Evolutionary conservation across 331 rosid genomes (phyloP).

Genomic region (Rhamnella rubrinervis): DNA sequence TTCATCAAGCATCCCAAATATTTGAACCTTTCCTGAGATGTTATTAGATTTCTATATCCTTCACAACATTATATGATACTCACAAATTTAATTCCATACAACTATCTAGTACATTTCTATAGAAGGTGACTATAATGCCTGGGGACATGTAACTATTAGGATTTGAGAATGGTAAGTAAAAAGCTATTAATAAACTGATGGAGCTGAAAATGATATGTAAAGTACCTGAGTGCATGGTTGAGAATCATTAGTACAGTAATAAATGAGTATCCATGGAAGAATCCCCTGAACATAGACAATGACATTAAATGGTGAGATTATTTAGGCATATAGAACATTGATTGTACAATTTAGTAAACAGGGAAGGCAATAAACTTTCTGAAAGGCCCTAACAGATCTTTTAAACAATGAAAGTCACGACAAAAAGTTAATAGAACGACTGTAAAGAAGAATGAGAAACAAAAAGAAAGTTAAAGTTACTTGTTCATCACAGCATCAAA

Average conservation of each 20-base stretch:
- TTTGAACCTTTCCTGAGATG: not conserved
- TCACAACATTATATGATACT: not conserved
- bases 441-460: conserved; percentile 27
- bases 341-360: not conserved
- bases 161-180: conserved; percentile 19
- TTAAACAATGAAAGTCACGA: conserved; percentile 8
- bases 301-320: conserved; percentile 8
- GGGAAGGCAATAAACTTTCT: conserved; percentile 1
- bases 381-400: conserved; percentile 5
- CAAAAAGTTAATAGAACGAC: conserved; percentile 10
- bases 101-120: not conserved
- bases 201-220: conserved; percentile 18
- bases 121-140: conserved; percentile 11
- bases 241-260: conserved; percentile 88
- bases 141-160: conserved; percentile 9
- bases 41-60: not conserved
- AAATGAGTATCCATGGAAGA: conserved; percentile 87
- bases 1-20: not conserved
- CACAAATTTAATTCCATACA: not conserved
- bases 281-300: conserved; percentile 65
- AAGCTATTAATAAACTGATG: conserved; percentile 17
- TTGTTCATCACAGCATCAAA: conserved; percentile 81
- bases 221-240: conserved; percentile 94
- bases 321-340: not conserved
- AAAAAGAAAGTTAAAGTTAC: conserved; percentile 40